Evolutionary conservation across 2,329 filamentous ascomycete genomes (phyloP).

Genomic region (Pseudocercospora vitis): DNA sequence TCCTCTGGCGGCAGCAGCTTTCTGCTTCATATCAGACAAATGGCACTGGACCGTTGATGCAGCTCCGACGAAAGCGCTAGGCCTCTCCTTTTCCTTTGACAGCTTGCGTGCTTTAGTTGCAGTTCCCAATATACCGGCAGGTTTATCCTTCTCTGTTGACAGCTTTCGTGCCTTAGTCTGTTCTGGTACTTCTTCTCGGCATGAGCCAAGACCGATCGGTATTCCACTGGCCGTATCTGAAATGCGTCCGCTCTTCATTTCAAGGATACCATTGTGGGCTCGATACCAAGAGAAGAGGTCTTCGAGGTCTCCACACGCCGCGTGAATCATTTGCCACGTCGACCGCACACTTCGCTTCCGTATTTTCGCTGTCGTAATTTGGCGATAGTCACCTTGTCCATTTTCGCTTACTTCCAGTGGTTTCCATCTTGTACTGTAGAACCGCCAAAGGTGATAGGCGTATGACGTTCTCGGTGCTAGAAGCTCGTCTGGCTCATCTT

Average conservation of each 20-base stretch:
- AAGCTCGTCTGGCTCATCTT: neutral
- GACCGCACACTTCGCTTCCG: neutral
- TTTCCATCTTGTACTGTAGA: constrained; percentile 1
- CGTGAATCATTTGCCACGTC: constrained; percentile 1
- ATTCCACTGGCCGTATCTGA: neutral
- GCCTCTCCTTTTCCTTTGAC: neutral
- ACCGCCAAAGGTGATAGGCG: neutral
- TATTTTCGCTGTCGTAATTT: neutral
- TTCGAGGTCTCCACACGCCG: neutral
- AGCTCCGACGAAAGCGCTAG: neutral
- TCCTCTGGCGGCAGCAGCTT: neutral
- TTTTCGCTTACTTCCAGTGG: neutral
- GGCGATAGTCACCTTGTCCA: neutral
- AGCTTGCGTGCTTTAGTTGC: no score
- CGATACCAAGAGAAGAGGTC: neutral
- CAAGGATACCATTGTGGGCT: neutral
- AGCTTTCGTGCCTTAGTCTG: no score
- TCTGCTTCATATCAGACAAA: neutral
- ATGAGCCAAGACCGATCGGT: neutral
- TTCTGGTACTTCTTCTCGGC: neutral
- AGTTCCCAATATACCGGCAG: no score
- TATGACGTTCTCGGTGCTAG: neutral
- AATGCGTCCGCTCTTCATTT: neutral
- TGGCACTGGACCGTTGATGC: neutral
- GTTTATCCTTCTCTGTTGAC: no score